Conservation (phyloP, 345 rosid genomes). For the Sapria himalayana region DNA sequence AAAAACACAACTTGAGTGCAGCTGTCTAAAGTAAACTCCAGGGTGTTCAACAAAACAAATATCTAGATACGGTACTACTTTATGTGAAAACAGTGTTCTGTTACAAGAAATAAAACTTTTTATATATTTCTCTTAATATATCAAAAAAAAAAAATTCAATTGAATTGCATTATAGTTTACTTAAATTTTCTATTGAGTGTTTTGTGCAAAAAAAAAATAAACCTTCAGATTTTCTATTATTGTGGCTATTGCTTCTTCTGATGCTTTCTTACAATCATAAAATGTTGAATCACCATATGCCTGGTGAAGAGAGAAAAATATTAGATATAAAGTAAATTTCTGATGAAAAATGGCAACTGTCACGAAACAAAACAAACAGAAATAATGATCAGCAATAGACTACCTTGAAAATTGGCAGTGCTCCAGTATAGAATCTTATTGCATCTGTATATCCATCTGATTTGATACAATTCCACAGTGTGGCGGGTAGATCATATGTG, state of each 20-base stretch:
- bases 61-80: too few relatives aligned
- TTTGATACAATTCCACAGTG: constrained; percentile 82
- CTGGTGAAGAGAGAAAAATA: constrained; percentile 20
- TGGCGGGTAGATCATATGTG: constrained; percentile 94
- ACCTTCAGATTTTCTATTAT: constrained; percentile 75
- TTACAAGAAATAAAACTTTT: too few relatives aligned
- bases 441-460: constrained; percentile 92
- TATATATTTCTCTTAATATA: too few relatives aligned
- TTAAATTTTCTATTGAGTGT: too few relatives aligned
- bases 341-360: neutral
- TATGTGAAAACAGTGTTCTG: too few relatives aligned
- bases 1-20: too few relatives aligned
- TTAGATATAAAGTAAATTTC: constrained; percentile 2
- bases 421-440: constrained; percentile 83
- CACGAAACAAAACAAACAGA: neutral
- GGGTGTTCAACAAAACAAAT: too few relatives aligned
- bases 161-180: too few relatives aligned
- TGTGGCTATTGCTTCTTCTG: constrained; percentile 68
- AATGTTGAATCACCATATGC: constrained; percentile 93
- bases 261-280: constrained; percentile 88
- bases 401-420: constrained; percentile 96
- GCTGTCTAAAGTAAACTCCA: too few relatives aligned
- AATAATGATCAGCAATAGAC: constrained; percentile 2
- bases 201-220: constrained; percentile 7
- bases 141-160: too few relatives aligned